Evolutionary conservation across 345 rosid genomes (phyloP).

Genomic region (Alliaria petiolata): DNA sequence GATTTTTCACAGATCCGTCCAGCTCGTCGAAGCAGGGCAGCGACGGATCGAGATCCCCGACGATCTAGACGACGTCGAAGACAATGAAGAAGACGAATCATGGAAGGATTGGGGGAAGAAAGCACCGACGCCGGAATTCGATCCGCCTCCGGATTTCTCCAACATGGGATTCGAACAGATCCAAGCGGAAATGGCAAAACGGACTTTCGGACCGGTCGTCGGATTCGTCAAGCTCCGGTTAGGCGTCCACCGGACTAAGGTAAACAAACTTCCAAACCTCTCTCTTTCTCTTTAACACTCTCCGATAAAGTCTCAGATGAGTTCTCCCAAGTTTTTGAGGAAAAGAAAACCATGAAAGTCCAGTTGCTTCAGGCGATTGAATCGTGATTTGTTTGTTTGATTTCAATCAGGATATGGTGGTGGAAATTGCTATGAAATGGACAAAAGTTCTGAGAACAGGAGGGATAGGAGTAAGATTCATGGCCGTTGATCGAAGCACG

Average conservation of each 20-base stretch:
- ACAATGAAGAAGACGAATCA: slow-evolving; percentile 86
- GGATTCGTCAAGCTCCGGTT: slow-evolving; percentile 90
- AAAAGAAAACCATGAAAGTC: background rate
- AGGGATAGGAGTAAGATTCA: slow-evolving; percentile 61
- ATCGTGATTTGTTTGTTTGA: background rate
- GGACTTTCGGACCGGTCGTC: slow-evolving; percentile 53
- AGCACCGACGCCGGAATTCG: slow-evolving; percentile 37
- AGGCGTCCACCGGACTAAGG: slow-evolving; percentile 64
- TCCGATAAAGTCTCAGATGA: background rate
- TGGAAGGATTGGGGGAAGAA: slow-evolving; percentile 92
- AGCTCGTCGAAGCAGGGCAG: slow-evolving; percentile 44
- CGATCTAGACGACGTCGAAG: slow-evolving; percentile 81
- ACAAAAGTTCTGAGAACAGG: slow-evolving; percentile 71
- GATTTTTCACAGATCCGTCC: slow-evolving; percentile 20
- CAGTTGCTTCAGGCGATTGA: background rate
- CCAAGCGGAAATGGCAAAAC: slow-evolving; percentile 63
- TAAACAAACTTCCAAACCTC: slow-evolving; percentile 1
- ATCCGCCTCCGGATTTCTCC: slow-evolving; percentile 71
- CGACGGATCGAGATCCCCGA: slow-evolving; percentile 71
- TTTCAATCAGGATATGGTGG: slow-evolving; percentile 51
- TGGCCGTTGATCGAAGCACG: slow-evolving; percentile 65
- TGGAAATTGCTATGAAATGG: slow-evolving; percentile 73
- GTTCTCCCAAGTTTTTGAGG: background rate
- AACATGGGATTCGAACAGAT: slow-evolving; percentile 53
- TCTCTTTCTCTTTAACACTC: background rate